Conservation (phyloP, 2,329 filamentous ascomycete genomes). For the Colletotrichum sp. region DNA sequence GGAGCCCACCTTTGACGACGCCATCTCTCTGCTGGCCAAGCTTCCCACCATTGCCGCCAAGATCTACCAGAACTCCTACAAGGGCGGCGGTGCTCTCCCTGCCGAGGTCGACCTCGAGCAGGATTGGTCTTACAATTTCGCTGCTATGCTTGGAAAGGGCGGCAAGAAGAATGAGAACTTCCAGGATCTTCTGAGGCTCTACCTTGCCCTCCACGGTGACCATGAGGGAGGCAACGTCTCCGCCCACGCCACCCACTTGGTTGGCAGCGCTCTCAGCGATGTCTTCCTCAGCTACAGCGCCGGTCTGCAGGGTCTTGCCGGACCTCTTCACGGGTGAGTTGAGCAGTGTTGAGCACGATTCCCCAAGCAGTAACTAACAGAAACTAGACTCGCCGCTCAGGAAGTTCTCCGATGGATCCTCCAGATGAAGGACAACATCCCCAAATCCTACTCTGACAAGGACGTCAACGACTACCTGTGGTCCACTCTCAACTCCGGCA, state of each 20-base stretch:
- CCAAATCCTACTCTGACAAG: slow-evolving; percentile 75
- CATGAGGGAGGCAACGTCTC: slow-evolving; percentile 99
- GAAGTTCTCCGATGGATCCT: slow-evolving; percentile 97
- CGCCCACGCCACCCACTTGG: slow-evolving; percentile 92
- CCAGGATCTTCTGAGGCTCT: slow-evolving; percentile 92
- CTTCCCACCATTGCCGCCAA: slow-evolving; percentile 95
- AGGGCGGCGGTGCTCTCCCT: slow-evolving; percentile 74
- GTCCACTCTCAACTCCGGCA: slow-evolving; percentile 90
- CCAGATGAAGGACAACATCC: slow-evolving; percentile 92
- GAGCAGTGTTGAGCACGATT: neutral
- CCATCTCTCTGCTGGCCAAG: slow-evolving; percentile 92
- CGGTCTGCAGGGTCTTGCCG: slow-evolving; percentile 91
- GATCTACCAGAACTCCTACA: slow-evolving; percentile 93
- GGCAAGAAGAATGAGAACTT: slow-evolving; percentile 90
- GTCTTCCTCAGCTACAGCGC: slow-evolving; percentile 96
- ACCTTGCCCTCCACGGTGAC: slow-evolving; percentile 95
- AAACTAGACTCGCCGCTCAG: slow-evolving; percentile 80
- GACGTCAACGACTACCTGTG: slow-evolving; percentile 92
- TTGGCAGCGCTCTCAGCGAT: slow-evolving; percentile 92
- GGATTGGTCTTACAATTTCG: slow-evolving; percentile 99
- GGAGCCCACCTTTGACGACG: slow-evolving; percentile 97
- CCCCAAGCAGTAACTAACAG: slow-evolving; percentile 2
- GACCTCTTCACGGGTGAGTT: slow-evolving; percentile 59
- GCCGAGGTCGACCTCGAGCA: slow-evolving; percentile 80
- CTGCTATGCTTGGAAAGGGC: slow-evolving; percentile 90